These are phyloP conservation scores for Skeletonema tropicum DNA, from an alignment of 108 stramenopile species.

Conservation along the genomic window DNA sequence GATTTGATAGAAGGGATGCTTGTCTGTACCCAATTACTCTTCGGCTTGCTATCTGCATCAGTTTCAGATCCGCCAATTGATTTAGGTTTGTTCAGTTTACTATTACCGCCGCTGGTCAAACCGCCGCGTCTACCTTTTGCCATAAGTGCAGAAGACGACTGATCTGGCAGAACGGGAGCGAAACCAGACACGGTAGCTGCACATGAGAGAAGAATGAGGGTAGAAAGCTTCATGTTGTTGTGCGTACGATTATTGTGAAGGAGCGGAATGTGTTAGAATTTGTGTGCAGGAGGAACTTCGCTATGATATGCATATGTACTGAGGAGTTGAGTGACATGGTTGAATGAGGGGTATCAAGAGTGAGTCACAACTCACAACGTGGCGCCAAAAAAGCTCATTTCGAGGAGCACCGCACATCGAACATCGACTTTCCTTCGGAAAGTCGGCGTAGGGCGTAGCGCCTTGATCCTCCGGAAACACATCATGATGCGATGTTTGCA, in stretches of 20 bases:
- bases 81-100: conserved; percentile 6
- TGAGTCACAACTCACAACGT: too few species aligned
- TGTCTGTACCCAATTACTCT: conserved; percentile 36
- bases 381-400: too few species aligned
- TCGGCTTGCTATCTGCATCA: conserved; percentile 23
- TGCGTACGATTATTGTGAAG: background rate
- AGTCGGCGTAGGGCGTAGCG: too few species aligned
- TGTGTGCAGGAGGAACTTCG: background rate
- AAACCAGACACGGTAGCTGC: background rate
- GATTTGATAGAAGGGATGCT: conserved; percentile 47
- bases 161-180: background rate
- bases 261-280: background rate
- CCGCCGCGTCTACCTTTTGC: conserved; percentile 20
- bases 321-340: too few species aligned
- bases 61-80: conserved; percentile 2
- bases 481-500: too few species aligned
- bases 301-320: too few species aligned
- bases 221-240: background rate
- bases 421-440: too few species aligned
- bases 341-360: background rate
- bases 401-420: too few species aligned
- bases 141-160: background rate
- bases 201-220: background rate
- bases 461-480: too few species aligned
- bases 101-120: background rate